Percentiles rank a stretch among this genome's conserved stretches.
phyloP scores from a whole-genome alignment of 495 filamentous ascomycete genomes.

The Achaetomiella virescens region DNA sequence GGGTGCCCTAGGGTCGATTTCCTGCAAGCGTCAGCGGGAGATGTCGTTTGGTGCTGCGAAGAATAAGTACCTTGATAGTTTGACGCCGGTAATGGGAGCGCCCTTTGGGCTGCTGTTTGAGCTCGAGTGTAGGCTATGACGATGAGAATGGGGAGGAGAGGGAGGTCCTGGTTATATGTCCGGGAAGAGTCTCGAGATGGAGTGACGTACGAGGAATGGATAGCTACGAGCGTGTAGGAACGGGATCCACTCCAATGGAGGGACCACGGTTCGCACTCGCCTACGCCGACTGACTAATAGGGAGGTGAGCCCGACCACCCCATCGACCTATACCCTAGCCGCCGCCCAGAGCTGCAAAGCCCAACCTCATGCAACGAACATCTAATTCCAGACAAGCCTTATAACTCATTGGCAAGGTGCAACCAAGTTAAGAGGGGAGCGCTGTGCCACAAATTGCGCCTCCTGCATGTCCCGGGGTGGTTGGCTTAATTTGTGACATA shows the following conservation, averaged over 20 bases:
- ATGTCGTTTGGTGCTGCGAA: slow-evolving; percentile 19
- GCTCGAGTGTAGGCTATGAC: no score
- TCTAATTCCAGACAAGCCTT: slow-evolving; percentile 3
- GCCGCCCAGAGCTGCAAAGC: slow-evolving; percentile 8
- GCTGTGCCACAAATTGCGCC: background rate
- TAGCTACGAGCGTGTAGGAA: no score
- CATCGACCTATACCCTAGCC: slow-evolving; percentile 2
- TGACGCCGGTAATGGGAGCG: slow-evolving; percentile 7
- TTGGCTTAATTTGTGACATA: no score
- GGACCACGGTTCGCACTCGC: slow-evolving; percentile 5
- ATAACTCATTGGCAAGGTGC: slow-evolving; percentile 1
- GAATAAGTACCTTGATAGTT: slow-evolving; percentile 18
- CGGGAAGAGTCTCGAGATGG: no score
- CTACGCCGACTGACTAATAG: slow-evolving; percentile 8
- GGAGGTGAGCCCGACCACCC: slow-evolving; percentile 9
- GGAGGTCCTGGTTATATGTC: no score
- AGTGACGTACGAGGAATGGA: no score
- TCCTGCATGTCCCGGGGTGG: no score
- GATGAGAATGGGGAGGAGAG: no score
- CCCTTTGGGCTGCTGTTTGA: no score
- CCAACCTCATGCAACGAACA: slow-evolving; percentile 1
- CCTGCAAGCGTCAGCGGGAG: slow-evolving; percentile 16
- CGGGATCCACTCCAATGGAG: background rate
- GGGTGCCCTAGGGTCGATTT: slow-evolving; percentile 5
- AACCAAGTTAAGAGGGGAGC: slow-evolving; percentile 1